Evolutionary conservation across 257 asterid species (phyloP).

Genomic region (Apocynum venetum): DNA sequence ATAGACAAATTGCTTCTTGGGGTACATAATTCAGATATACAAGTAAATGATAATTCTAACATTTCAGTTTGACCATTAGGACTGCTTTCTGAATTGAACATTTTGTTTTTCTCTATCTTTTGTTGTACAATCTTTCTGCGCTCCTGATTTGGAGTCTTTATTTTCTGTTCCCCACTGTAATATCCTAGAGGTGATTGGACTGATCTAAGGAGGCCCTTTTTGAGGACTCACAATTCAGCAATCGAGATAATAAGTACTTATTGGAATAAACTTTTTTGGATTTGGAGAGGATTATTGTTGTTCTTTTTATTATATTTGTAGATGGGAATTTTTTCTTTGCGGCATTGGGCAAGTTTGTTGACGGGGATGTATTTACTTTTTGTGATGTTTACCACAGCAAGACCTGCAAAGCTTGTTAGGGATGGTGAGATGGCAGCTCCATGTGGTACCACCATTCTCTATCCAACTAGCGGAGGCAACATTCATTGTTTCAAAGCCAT

Average conservation of each 20-base stretch:
- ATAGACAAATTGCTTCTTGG: neutral
- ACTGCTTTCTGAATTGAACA: neutral
- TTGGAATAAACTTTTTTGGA: neutral
- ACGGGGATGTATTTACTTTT: neutral
- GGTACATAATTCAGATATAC: neutral
- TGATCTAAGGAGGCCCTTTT: neutral
- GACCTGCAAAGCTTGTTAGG: constrained; percentile 68
- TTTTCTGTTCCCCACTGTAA: neutral
- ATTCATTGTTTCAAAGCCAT: constrained; percentile 91
- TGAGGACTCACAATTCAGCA: neutral
- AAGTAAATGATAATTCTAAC: neutral
- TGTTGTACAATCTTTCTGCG: neutral
- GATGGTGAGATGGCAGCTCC: constrained; percentile 89
- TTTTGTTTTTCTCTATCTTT: neutral
- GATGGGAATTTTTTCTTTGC: neutral
- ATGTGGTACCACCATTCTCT: constrained; percentile 76
- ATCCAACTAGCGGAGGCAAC: constrained; percentile 87
- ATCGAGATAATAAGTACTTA: neutral
- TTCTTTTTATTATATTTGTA: neutral
- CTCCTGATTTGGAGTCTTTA: neutral
- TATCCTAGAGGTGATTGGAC: neutral
- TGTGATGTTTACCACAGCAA: constrained; percentile 35
- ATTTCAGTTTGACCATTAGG: neutral
- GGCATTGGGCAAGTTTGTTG: neutral
- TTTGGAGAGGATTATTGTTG: neutral